Conservation (phyloP, 2,329 filamentous ascomycete genomes). For the Penicillium sclerotiorum region DNA sequence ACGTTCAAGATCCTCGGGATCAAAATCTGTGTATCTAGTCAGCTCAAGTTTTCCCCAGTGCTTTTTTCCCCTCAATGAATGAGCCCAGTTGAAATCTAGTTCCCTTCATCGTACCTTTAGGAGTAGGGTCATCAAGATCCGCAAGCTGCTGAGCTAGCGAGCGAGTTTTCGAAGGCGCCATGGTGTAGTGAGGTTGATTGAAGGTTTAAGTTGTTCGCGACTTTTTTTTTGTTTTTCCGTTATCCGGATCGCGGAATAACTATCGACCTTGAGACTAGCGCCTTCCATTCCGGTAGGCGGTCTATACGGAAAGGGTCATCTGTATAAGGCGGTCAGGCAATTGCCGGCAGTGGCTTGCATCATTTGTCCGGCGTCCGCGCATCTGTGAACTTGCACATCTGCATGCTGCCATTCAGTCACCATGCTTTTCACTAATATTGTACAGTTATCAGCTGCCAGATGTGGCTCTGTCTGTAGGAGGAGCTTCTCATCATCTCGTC, state of each 20-base stretch:
- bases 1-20: constrained; percentile 71
- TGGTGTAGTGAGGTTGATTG: constrained; percentile 18
- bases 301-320: too few relatives aligned
- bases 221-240: constrained; percentile 32
- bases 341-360: too few relatives aligned
- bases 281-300: too few relatives aligned
- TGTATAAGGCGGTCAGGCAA: too few relatives aligned
- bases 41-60: too few relatives aligned
- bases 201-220: constrained; percentile 13
- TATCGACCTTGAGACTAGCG: constrained; percentile 15
- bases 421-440: background rate
- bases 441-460: background rate
- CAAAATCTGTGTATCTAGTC: constrained; percentile 63
- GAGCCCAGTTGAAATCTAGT: background rate
- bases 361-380: too few relatives aligned
- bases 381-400: background rate
- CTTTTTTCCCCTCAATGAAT: background rate
- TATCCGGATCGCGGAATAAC: constrained; percentile 26
- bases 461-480: constrained; percentile 39
- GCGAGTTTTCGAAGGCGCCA: constrained; percentile 54
- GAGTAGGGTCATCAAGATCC: constrained; percentile 63
- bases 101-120: constrained; percentile 56
- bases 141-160: constrained; percentile 63
- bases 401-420: background rate
- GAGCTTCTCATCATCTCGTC: constrained; percentile 58